Conservation (phyloP, 1,139 yeast genomes). For the Yamadazyma diospyri region DNA sequence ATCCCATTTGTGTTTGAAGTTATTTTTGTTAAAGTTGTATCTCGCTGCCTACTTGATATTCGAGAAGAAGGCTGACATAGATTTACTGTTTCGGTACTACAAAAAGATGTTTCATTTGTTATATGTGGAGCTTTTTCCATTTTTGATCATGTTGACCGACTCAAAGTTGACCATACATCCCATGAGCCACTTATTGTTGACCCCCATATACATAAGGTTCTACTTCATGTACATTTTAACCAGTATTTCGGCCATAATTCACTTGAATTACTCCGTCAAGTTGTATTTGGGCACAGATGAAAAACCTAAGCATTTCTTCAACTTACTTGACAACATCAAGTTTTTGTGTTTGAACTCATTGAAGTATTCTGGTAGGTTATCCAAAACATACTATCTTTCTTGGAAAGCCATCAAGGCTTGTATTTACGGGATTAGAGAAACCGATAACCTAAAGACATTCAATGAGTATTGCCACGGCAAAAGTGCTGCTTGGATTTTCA, state of each 20-base stretch:
- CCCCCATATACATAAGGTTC: conserved; percentile 12
- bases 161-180: conserved; percentile 8
- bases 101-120: conserved; percentile 19
- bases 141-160: conserved; percentile 8
- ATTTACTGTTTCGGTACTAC: conserved; percentile 23
- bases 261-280: conserved; percentile 11
- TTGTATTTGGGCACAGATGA: conserved; percentile 10
- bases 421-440: conserved; percentile 10
- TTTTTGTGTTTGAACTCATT: conserved; percentile 8
- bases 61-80: conserved; percentile 18
- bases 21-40: conserved; percentile 20
- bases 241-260: conserved; percentile 9
- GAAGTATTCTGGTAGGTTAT: conserved; percentile 10
- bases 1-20: conserved; percentile 13
- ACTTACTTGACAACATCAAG: conserved; percentile 6
- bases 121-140: conserved; percentile 19
- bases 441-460: conserved; percentile 9
- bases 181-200: conserved; percentile 11
- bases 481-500: conserved; percentile 11
- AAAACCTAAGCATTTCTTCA: conserved; percentile 11
- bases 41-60: conserved; percentile 24
- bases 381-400: conserved; percentile 10
- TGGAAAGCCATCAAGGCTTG: conserved; percentile 11
- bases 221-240: conserved; percentile 12
- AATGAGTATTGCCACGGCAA: conserved; percentile 8